A percentile compares a stretch with the other conserved stretches of the same genome.
Evolutionary conservation across 2,329 filamentous ascomycete species (phyloP).

Genomic region (Clathrospora elynae): DNA sequence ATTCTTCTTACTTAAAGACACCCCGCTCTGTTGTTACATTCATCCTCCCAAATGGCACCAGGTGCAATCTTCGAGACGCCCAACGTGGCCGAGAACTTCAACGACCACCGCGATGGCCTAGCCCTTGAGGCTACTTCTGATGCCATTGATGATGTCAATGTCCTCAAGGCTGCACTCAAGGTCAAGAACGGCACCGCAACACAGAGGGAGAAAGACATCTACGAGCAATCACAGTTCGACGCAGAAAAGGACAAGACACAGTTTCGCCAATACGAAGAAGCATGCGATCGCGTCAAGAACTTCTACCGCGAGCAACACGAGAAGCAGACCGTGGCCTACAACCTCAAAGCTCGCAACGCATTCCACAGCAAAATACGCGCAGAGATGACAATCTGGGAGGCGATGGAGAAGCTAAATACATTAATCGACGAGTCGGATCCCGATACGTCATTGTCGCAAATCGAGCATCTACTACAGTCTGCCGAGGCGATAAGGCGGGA

Average conservation of each 20-base stretch:
- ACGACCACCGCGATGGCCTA: slow-evolving; percentile 60
- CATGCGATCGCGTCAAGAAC: slow-evolving; percentile 81
- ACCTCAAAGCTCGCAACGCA: slow-evolving; percentile 75
- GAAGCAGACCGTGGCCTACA: slow-evolving; percentile 81
- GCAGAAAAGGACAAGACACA: slow-evolving; percentile 76
- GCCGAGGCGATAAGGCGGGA: slow-evolving; percentile 89
- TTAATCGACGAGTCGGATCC: slow-evolving; percentile 91
- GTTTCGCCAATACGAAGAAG: slow-evolving; percentile 82
- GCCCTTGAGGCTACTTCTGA: slow-evolving; percentile 65
- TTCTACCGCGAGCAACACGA: slow-evolving; percentile 78
- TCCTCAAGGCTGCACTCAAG: slow-evolving; percentile 61
- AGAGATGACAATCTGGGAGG: slow-evolving; percentile 86
- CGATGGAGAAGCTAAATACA: slow-evolving; percentile 90
- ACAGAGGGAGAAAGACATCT: slow-evolving; percentile 55
- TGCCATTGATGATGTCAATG: slow-evolving; percentile 64
- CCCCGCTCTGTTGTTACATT: slow-evolving; percentile 12
- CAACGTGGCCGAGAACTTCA: slow-evolving; percentile 51
- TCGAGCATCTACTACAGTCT: slow-evolving; percentile 85
- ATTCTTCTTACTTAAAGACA: slow-evolving; percentile 23
- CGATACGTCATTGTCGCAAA: slow-evolving; percentile 84
- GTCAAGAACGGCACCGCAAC: slow-evolving; percentile 54
- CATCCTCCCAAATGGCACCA: slow-evolving; percentile 51
- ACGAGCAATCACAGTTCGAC: slow-evolving; percentile 70
- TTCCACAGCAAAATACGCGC: slow-evolving; percentile 71
- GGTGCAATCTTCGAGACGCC: slow-evolving; percentile 51